Evolutionary conservation across 2,329 filamentous ascomycete genomes (phyloP).

Genomic region (Ophidiomyces ophidiicola): DNA sequence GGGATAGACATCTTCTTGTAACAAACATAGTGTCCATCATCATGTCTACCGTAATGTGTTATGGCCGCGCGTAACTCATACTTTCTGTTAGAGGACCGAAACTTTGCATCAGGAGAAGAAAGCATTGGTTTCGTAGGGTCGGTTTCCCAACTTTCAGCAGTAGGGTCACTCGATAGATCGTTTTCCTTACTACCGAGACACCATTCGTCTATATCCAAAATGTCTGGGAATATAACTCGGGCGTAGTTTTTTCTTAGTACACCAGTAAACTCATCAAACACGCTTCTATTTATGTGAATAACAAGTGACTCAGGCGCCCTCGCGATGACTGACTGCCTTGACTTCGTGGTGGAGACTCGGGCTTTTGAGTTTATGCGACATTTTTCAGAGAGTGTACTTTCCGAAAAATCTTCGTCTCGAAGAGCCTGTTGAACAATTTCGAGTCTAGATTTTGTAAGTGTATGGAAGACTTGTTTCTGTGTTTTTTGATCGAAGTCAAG

Average conservation of each 20-base stretch:
- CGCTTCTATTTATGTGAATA: conserved; percentile 80
- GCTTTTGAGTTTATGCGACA: conserved; percentile 56
- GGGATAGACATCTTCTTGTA: conserved; percentile 50
- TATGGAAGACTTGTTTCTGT: conserved; percentile 28
- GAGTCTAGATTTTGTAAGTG: conserved; percentile 43
- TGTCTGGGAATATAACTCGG: conserved; percentile 60
- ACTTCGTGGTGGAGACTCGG: conserved; percentile 68
- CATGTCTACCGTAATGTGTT: conserved; percentile 79
- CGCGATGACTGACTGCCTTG: conserved; percentile 75
- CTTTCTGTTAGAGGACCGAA: conserved; percentile 36
- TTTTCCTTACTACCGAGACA: conserved; percentile 51
- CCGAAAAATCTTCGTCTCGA: conserved; percentile 68
- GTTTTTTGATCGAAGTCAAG: conserved; percentile 25
- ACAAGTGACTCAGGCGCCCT: conserved; percentile 68
- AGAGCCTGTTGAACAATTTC: conserved; percentile 57
- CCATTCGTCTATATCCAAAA: conserved; percentile 71
- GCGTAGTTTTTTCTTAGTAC: conserved; percentile 73
- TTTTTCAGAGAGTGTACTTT: conserved; percentile 49
- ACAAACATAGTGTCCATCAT: conserved; percentile 92
- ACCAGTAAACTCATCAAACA: conserved; percentile 76
- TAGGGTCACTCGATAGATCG: conserved; percentile 23
- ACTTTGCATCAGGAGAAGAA: conserved; percentile 44
- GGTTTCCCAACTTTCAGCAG: conserved; percentile 55
- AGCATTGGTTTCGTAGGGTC: conserved; percentile 64
- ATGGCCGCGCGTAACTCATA: conserved; percentile 76